phyloP scores from a whole-genome alignment of 2,329 filamentous ascomycete genomes.

The Botrytis hyacinthi region DNA sequence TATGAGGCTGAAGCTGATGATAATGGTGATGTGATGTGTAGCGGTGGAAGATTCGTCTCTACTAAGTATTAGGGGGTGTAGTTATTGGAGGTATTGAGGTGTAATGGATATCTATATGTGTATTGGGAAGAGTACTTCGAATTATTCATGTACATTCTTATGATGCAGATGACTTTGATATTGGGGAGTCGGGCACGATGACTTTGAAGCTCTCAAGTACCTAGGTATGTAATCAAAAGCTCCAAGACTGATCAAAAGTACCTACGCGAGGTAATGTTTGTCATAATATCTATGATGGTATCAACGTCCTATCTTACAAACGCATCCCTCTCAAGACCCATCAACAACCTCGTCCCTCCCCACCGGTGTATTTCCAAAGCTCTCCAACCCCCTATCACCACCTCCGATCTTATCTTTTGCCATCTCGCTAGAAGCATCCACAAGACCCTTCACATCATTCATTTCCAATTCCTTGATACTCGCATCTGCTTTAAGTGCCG shows the following conservation, averaged over 20 bases:
- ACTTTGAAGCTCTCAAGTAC: not conserved
- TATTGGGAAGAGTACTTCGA: not conserved
- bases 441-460: slow-evolving; percentile 27
- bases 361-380: slow-evolving; percentile 42
- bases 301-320: not conserved
- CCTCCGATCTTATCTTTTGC: slow-evolving; percentile 19
- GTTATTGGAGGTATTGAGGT: no score
- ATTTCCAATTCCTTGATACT: slow-evolving; percentile 32
- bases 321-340: not conserved
- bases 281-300: not conserved
- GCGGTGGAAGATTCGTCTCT: no score
- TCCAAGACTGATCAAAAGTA: not conserved
- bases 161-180: not conserved
- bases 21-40: no score
- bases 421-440: slow-evolving; percentile 20
- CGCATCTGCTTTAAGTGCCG: slow-evolving; percentile 52
- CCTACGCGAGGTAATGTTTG: not conserved
- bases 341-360: slow-evolving; percentile 35
- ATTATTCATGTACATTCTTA: not conserved
- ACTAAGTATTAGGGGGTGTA: no score
- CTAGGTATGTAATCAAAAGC: not conserved
- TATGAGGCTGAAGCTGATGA: no score
- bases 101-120: not conserved
- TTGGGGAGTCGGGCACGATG: no score
- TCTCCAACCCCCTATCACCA: slow-evolving; percentile 41